Percentiles rank a stretch among this genome's conserved stretches.
phyloP scores from a whole-genome alignment of 2,329 filamentous ascomycete genomes.

The Truncatella angustata region DNA sequence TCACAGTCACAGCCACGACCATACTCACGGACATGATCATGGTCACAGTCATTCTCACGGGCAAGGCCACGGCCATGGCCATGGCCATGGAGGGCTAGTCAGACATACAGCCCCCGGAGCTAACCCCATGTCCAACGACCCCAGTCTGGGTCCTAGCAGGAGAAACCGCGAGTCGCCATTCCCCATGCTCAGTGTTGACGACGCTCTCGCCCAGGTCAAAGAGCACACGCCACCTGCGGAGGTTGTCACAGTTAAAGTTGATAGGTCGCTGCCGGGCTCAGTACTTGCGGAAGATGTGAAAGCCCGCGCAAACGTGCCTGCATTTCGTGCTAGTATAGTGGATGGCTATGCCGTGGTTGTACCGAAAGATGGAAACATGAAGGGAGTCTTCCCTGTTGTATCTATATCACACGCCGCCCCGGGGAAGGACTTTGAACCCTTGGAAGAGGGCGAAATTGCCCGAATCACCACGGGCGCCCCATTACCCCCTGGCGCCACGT shows the following conservation, averaged over 20 bases:
- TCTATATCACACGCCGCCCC: constrained; percentile 84
- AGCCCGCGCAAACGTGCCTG: constrained; percentile 81
- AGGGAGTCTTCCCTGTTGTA: constrained; percentile 81
- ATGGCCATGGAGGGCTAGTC: constrained; percentile 64
- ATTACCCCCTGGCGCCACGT: constrained; percentile 80
- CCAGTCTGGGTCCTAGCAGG: constrained; percentile 58
- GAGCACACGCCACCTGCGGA: constrained; percentile 67
- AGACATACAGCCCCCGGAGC: constrained; percentile 69
- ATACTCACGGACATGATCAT: constrained; percentile 56
- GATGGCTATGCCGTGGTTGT: constrained; percentile 90
- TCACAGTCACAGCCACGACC: constrained; percentile 34
- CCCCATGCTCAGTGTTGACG: constrained; percentile 83
- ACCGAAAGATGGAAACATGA: constrained; percentile 59
- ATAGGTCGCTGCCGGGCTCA: constrained; percentile 66
- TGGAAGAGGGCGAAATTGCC: constrained; percentile 75
- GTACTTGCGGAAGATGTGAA: constrained; percentile 82
- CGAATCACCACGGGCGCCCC: constrained; percentile 95
- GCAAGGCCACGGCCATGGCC: constrained; percentile 55
- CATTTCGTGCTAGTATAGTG: constrained; percentile 93
- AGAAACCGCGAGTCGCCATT: constrained; percentile 86
- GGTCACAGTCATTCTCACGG: constrained; percentile 49
- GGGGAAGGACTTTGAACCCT: constrained; percentile 55
- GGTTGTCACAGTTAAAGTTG: constrained; percentile 57
- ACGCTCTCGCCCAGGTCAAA: constrained; percentile 73
- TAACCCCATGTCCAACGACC: constrained; percentile 58